These are phyloP conservation scores for Aspergillus caelatus DNA, from an alignment of 2,329 filamentous ascomycete species.

Conservation along the genomic window DNA sequence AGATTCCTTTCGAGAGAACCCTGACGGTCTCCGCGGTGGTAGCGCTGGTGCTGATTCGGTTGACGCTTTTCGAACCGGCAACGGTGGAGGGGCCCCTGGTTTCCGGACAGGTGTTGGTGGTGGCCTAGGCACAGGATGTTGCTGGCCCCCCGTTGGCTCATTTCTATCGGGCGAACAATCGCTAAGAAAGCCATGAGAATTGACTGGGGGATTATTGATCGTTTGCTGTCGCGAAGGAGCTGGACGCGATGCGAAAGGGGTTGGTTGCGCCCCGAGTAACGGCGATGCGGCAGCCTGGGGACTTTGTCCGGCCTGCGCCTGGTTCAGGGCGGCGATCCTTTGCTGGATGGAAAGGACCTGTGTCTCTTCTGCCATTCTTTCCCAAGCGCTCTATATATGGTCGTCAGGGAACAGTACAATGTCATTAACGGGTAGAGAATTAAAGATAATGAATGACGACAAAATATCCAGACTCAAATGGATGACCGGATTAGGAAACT, in stretches of 20 bases:
- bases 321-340: conserved; percentile 50
- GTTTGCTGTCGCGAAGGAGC: conserved; percentile 33
- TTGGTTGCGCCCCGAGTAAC: conserved; percentile 28
- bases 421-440: neutral
- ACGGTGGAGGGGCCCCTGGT: conserved; percentile 44
- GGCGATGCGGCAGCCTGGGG: conserved; percentile 32
- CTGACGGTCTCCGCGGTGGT: conserved; percentile 49
- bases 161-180: conserved; percentile 33
- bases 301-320: conserved; percentile 43
- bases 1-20: conserved; percentile 43
- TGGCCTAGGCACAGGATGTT: conserved; percentile 30
- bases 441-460: neutral
- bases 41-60: conserved; percentile 48
- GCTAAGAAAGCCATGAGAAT: conserved; percentile 24
- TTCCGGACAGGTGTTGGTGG: conserved; percentile 28
- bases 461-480: conserved; percentile 2
- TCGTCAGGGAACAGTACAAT: neutral
- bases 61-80: conserved; percentile 49
- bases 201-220: conserved; percentile 39
- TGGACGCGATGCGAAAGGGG: conserved; percentile 28
- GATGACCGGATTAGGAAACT: conserved; percentile 16
- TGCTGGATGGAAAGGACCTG: conserved; percentile 49
- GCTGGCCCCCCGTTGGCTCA: conserved; percentile 27
- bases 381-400: neutral
- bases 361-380: conserved; percentile 44